Percentiles rank a stretch among this genome's conserved stretches.
These are phyloP conservation scores for Xylaria sp. DNA, from an alignment of 2,329 filamentous ascomycete species.

Conservation along the genomic window DNA sequence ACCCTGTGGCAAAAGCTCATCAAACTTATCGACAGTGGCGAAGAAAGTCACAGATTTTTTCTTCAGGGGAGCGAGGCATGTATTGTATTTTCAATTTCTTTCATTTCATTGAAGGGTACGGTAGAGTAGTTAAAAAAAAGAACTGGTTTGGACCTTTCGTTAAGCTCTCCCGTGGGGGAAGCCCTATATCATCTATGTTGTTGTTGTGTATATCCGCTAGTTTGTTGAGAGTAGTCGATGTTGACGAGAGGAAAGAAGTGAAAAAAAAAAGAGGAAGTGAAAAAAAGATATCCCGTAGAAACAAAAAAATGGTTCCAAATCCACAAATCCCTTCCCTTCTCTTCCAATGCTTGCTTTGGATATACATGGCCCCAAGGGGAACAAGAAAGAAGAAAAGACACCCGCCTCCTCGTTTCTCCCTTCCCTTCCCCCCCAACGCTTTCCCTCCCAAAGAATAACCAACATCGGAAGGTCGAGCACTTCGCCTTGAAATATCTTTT, in stretches of 20 bases:
- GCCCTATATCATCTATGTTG: slow-evolving; percentile 17
- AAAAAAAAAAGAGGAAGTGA: too few species aligned
- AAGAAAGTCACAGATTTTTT: too few species aligned
- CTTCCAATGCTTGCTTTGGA: slow-evolving; percentile 11
- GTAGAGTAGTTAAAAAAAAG: not conserved
- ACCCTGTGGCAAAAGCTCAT: too few species aligned
- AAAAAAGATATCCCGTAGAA: slow-evolving; percentile 2
- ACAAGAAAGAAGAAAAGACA: slow-evolving; percentile 1
- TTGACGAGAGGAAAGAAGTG: too few species aligned
- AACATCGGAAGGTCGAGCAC: slow-evolving; percentile 27
- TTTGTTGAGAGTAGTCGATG: not conserved
- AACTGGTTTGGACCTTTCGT: not conserved
- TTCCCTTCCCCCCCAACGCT: too few species aligned
- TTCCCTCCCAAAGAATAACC: slow-evolving; percentile 11
- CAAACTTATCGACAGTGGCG: too few species aligned
- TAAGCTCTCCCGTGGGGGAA: slow-evolving; percentile 14
- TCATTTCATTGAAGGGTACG: too few species aligned
- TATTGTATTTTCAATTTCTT: too few species aligned
- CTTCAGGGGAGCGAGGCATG: too few species aligned
- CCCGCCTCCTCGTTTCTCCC: not conserved
- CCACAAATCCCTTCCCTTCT: not conserved
- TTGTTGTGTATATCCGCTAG: slow-evolving; percentile 6
- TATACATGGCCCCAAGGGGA: slow-evolving; percentile 13
- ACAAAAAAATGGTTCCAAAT: not conserved
- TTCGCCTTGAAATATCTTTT: slow-evolving; percentile 23